Base-by-base conservation (phyloP, 169 alveolate genomes). In the Plasmodium malariae region DNA sequence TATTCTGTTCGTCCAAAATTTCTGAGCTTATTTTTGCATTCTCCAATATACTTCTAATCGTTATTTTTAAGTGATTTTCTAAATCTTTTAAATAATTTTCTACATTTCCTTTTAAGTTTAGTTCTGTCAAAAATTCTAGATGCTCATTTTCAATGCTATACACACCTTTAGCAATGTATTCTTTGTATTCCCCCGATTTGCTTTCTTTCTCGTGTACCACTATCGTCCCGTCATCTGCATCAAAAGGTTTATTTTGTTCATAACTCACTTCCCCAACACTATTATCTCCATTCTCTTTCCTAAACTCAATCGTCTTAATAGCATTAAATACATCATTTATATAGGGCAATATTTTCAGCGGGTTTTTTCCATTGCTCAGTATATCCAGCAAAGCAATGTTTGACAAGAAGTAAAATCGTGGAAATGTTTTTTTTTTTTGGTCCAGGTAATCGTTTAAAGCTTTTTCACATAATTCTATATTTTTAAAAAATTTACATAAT, bases 361-460 rank as follows among this genome's bases (percentile, higher is more conserved):
- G 99, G 91, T 96, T 96, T 91, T 97, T 97, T 40, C 99, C 99
- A 88, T 97, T 97, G 45, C 99, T 96, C 55, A 98, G 95, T 80
- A 98, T 98, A 48, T 97, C 98, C 40, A 98, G 92, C 91, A 98
- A 92, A 0, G 99, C 98, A 89, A 97, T 97, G 88, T 98, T 98
- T 3, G 99, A 97, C 17, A 97, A 97, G 95, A 98, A 98, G 94
- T 98, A 98, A 94, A 98, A 98, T 40, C 99, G 97, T 1, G 99
- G 99, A 97, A 97, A 97, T 1, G 97, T 95, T 95, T 97, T 98
- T 95, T 98, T 98, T 95, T 98, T 97, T 89, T 97, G 96, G 74
- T 97, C 99, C 83, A 98, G 93, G 93, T 98, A 98, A 59, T 98
- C 98, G 88, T 97, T 97, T 89, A 98, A 85, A 9, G 98, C 97